phyloP scores from a whole-genome alignment of 75 land plant species.

The Pinus tabuliformis region DNA sequence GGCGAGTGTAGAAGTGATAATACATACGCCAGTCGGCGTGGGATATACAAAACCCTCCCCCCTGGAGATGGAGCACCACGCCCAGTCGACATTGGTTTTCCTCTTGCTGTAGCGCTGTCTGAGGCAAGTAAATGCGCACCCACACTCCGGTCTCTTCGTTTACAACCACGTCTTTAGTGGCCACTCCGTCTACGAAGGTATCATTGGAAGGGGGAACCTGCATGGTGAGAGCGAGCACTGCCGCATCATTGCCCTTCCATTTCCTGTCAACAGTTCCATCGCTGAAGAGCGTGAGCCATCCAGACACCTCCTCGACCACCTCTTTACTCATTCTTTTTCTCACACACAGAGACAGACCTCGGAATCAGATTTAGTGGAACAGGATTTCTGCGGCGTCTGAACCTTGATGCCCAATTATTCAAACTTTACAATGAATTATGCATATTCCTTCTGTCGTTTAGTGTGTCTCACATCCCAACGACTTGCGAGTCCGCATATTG shows the following conservation, averaged over 20 bases:
- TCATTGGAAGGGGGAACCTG: slow-evolving; percentile 15
- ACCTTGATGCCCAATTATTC: no score
- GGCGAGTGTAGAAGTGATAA: slow-evolving; percentile 41
- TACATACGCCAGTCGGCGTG: slow-evolving; percentile 40
- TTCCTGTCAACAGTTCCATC: slow-evolving; percentile 65
- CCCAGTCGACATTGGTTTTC: slow-evolving; percentile 23
- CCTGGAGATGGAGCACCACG: slow-evolving; percentile 65
- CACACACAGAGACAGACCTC: no score
- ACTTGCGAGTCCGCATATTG: no score
- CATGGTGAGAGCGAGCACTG: slow-evolving; percentile 18
- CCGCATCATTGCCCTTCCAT: slow-evolving; percentile 42
- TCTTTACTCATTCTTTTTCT: background rate
- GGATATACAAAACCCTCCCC: slow-evolving; percentile 78
- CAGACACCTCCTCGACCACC: slow-evolving; percentile 43
- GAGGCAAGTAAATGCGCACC: slow-evolving; percentile 46
- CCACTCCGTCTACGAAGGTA: slow-evolving; percentile 36
- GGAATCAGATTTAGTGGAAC: no score
- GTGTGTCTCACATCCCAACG: no score
- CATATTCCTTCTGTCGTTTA: no score
- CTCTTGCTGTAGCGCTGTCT: background rate
- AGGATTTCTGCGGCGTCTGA: no score
- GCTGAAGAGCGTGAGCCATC: slow-evolving; percentile 47
- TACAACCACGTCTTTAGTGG: slow-evolving; percentile 33
- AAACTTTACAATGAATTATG: no score
- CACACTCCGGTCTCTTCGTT: slow-evolving; percentile 17